These are phyloP conservation scores for Fusarium sp. DNA, from an alignment of 2,329 filamentous ascomycete species.

Conservation along the genomic window DNA sequence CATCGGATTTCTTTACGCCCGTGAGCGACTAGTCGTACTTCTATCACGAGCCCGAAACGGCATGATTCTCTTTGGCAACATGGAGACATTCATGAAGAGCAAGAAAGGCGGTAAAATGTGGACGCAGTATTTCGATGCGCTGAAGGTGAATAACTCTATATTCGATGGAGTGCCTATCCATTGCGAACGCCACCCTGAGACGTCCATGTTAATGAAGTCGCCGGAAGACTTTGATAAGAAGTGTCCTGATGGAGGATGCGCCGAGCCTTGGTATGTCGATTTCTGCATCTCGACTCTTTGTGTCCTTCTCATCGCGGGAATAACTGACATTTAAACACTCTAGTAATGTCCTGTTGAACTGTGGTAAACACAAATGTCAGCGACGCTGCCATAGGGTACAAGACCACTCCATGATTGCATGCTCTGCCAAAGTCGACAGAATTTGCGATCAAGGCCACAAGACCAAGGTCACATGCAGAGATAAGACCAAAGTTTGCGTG, in stretches of 20 bases:
- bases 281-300: too few species aligned
- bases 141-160: slow-evolving; percentile 61
- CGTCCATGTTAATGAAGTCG: slow-evolving; percentile 53
- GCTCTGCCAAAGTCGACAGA: slow-evolving; percentile 48
- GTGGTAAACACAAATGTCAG: slow-evolving; percentile 66
- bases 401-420: slow-evolving; percentile 62
- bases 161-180: slow-evolving; percentile 67
- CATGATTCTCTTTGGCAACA: slow-evolving; percentile 75
- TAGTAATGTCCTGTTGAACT: slow-evolving; percentile 61
- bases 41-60: slow-evolving; percentile 71
- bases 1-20: slow-evolving; percentile 74
- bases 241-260: slow-evolving; percentile 76
- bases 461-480: slow-evolving; percentile 55
- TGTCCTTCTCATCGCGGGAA: too few species aligned
- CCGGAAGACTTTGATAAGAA: slow-evolving; percentile 66
- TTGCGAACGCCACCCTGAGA: slow-evolving; percentile 67
- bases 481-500: slow-evolving; percentile 51
- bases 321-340: too few species aligned
- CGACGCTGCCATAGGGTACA: slow-evolving; percentile 67
- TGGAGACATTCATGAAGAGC: slow-evolving; percentile 69
- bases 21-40: slow-evolving; percentile 74
- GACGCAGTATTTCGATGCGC: slow-evolving; percentile 62
- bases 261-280: slow-evolving; percentile 68
- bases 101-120: slow-evolving; percentile 55
- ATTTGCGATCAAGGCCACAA: slow-evolving; percentile 63